These are phyloP conservation scores for Centaurea solstitialis DNA, from an alignment of 129 eudicot genomes.

Conservation along the genomic window DNA sequence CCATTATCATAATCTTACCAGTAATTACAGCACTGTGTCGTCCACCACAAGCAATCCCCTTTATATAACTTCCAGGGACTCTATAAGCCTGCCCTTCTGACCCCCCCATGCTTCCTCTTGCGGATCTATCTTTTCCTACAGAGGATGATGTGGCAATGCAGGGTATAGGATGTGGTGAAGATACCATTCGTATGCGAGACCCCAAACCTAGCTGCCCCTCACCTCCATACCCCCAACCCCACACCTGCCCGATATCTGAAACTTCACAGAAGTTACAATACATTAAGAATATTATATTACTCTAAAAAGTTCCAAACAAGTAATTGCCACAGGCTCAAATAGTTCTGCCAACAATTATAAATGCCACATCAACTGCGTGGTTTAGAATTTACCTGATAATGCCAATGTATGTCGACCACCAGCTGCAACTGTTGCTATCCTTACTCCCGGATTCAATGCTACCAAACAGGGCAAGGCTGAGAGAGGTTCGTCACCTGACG, in stretches of 20 bases:
- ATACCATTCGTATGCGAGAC: slow-evolving; percentile 89
- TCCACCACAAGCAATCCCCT: slow-evolving; percentile 97
- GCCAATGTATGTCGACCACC: slow-evolving; percentile 97
- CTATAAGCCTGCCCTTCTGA: slow-evolving; percentile 68
- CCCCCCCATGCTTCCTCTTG: slow-evolving; percentile 47
- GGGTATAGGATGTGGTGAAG: slow-evolving; percentile 96
- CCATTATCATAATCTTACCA: slow-evolving; percentile 40
- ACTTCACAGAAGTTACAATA: slow-evolving; percentile 32
- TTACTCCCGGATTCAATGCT: slow-evolving; percentile 73
- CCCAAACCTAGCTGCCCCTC: slow-evolving; percentile 98
- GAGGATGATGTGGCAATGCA: slow-evolving; percentile 73
- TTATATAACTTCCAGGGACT: slow-evolving; percentile 84
- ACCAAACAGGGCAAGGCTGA: slow-evolving; percentile 94
- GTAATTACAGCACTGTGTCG: slow-evolving; percentile 94
- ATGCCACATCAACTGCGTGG: no score
- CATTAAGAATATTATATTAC: slow-evolving; percentile 24
- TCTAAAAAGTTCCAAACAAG: not conserved
- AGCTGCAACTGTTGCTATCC: slow-evolving; percentile 86
- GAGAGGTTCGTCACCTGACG: slow-evolving; percentile 68
- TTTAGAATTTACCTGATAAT: slow-evolving; percentile 61
- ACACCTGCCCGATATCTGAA: slow-evolving; percentile 97
- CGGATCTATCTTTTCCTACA: slow-evolving; percentile 55
- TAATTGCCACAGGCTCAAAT: not conserved
- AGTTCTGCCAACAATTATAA: no score
- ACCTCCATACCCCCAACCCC: slow-evolving; percentile 99